phyloP scores from a whole-genome alignment of 129 eudicot genomes.

The Pittosporum tobira region DNA sequence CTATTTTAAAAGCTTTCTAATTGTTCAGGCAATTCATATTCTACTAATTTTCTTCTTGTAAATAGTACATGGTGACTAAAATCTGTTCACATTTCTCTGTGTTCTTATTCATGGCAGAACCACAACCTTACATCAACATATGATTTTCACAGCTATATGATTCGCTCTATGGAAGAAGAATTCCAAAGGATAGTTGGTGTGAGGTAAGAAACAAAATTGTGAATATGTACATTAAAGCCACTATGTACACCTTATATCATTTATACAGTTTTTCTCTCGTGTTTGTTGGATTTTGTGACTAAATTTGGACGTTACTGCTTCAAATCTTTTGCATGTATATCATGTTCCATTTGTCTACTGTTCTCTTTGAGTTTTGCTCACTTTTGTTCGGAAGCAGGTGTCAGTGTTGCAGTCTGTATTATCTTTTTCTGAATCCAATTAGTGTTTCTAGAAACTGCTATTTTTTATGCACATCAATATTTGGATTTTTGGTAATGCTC shows the following conservation, averaged over 20 bases:
- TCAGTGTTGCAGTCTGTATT: background rate
- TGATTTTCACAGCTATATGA: slow-evolving; percentile 99
- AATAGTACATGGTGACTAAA: background rate
- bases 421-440: background rate
- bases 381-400: background rate
- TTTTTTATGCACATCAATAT: background rate
- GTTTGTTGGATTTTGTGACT: background rate
- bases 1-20: background rate
- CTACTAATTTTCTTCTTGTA: background rate
- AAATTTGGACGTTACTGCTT: background rate
- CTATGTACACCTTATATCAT: too few relatives aligned
- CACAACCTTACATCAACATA: slow-evolving; percentile 93
- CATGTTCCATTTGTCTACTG: background rate
- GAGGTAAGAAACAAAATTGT: slow-evolving; percentile 39
- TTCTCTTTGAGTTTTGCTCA: background rate
- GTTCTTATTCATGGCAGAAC: slow-evolving; percentile 70
- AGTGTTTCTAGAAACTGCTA: background rate
- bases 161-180: slow-evolving; percentile 99
- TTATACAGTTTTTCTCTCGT: background rate
- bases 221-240: background rate
- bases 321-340: background rate
- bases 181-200: slow-evolving; percentile 97
- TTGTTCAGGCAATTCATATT: background rate
- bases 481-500: background rate
- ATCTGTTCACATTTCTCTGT: slow-evolving; percentile 25